phyloP scores from a whole-genome alignment of 768 basidiomycete species.

The Austroboletus eburneus region DNA sequence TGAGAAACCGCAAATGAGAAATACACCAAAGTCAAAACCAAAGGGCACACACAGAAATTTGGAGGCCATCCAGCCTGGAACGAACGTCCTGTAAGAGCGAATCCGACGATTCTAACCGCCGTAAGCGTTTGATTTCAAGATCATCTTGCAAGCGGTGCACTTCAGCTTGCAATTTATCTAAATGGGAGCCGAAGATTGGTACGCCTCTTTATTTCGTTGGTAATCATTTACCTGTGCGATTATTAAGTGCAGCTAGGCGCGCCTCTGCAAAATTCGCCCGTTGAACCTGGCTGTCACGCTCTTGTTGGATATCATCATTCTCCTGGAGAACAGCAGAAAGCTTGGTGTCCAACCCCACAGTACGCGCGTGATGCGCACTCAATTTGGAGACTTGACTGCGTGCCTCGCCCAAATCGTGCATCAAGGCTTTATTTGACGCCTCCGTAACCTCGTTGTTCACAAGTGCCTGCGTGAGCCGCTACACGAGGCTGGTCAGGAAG shows the following conservation, averaged over 20 bases:
- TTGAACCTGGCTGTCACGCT: slow-evolving; percentile 67
- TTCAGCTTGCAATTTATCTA: slow-evolving; percentile 69
- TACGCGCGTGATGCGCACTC: slow-evolving; percentile 63
- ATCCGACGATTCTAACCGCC: slow-evolving; percentile 63
- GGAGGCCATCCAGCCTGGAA: slow-evolving; percentile 55
- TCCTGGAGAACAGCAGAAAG: slow-evolving; percentile 65
- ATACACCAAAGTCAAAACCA: slow-evolving; percentile 1
- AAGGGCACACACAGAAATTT: slow-evolving; percentile 54
- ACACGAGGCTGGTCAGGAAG: slow-evolving; percentile 8
- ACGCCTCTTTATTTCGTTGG: background rate
- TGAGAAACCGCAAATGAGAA: slow-evolving; percentile 21
- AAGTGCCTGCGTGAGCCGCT: slow-evolving; percentile 77
- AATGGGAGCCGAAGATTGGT: slow-evolving; percentile 4
- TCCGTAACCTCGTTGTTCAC: slow-evolving; percentile 82
- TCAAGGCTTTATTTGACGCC: slow-evolving; percentile 65
- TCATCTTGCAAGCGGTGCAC: slow-evolving; percentile 60
- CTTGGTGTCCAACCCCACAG: slow-evolving; percentile 66
- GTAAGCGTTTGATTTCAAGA: slow-evolving; percentile 55
- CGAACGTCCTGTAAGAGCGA: slow-evolving; percentile 64
- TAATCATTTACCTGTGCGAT: slow-evolving; percentile 53
- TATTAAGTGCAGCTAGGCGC: slow-evolving; percentile 57
- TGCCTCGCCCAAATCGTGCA: slow-evolving; percentile 74
- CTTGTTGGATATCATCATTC: slow-evolving; percentile 81
- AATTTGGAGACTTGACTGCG: slow-evolving; percentile 62
- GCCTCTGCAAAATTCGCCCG: slow-evolving; percentile 66